Evolutionary conservation across 2,329 filamentous ascomycete genomes (phyloP), one percentile per base, ranked within the genome.

Genomic region (Aspergillus sergii): DNA sequence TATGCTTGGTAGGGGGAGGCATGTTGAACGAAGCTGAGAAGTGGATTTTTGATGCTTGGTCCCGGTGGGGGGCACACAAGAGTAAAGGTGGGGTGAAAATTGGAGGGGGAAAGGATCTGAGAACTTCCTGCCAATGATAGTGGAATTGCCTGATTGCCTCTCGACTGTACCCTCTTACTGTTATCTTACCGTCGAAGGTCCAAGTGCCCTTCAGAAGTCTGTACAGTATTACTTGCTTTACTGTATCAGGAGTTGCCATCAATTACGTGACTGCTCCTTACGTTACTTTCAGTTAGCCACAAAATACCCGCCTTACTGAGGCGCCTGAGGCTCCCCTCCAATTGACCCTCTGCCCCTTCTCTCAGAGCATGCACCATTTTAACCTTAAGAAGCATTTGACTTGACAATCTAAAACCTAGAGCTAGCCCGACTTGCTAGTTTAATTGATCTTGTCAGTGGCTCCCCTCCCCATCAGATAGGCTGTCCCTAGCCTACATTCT

Each of bases 181-280:
- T 48, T 48, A 48, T 48, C 45, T 48, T 48, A 46, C 43, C 43
- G 7, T 41, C 14, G 16, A 41, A 41, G 39, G 16, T 36, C 34
- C 34, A 36, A 36, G 34, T 36, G 14, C 34, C 34, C 34, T 16
- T 12, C 14, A 14, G 12, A 43, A 11, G 41, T n/a, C 16, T 19
- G 10, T 43, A 23, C n/a, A 26, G 10, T 46, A 28, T 8, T 28
- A 53, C 19, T 53, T 53, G 32, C 30, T 34, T 32, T 53, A 53
- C 50, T 53, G 50, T 53, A 32, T 53, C 36, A 30, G 12, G 8
- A 50, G 5, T 50, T 32, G 48, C 14, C 5, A 12, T 46, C n/a
- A 26, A 4, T 34, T 54, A 54, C 51, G n/a, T 54, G 51, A 54
- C 51, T 54, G 19, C 51, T 54, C 51, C 51, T 54, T 54, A 54